Percentiles rank a stretch among this genome's conserved stretches.
Evolutionary conservation across 805 yeast species (phyloP).

Genomic region (Starmerella vaccinii): DNA sequence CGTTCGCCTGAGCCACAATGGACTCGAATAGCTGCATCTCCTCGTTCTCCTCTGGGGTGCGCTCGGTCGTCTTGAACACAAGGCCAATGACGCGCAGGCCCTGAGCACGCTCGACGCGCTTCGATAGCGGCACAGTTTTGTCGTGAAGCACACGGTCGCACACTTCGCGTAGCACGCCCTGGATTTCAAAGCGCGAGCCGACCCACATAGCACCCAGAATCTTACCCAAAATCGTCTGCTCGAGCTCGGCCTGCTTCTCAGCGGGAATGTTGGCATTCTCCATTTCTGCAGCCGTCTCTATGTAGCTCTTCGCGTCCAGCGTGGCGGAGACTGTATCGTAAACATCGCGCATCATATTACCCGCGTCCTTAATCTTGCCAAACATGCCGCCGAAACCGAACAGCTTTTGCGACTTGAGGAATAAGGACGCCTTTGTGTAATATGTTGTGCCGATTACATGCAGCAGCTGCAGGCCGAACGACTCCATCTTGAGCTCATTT

Average conservation of each 20-base stretch:
- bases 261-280: conserved; percentile 50
- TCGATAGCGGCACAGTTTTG: conserved; percentile 46
- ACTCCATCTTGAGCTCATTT: conserved; percentile 82
- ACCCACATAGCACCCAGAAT: conserved; percentile 93
- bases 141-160: conserved; percentile 71
- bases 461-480: conserved; percentile 83
- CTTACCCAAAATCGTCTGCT: conserved; percentile 74
- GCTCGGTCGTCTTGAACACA: conserved; percentile 51
- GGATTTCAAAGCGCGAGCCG: conserved; percentile 78
- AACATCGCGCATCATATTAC: conserved; percentile 72
- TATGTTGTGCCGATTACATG: conserved; percentile 72
- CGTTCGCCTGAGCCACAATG: conserved; percentile 74
- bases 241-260: conserved; percentile 64
- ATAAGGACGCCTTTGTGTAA: conserved; percentile 61
- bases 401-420: conserved; percentile 63
- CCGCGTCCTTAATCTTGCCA: conserved; percentile 73
- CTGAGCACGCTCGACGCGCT: conserved; percentile 64
- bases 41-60: conserved; percentile 83
- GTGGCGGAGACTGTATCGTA: conserved; percentile 75
- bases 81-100: conserved; percentile 66
- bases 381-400: conserved; percentile 80
- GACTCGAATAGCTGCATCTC: conserved; percentile 86
- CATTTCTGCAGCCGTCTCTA: conserved; percentile 63
- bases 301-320: conserved; percentile 70
- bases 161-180: conserved; percentile 66